These are phyloP conservation scores for Elsinoe fawcettii DNA, from an alignment of 2,329 filamentous ascomycete species.

Conservation along the genomic window DNA sequence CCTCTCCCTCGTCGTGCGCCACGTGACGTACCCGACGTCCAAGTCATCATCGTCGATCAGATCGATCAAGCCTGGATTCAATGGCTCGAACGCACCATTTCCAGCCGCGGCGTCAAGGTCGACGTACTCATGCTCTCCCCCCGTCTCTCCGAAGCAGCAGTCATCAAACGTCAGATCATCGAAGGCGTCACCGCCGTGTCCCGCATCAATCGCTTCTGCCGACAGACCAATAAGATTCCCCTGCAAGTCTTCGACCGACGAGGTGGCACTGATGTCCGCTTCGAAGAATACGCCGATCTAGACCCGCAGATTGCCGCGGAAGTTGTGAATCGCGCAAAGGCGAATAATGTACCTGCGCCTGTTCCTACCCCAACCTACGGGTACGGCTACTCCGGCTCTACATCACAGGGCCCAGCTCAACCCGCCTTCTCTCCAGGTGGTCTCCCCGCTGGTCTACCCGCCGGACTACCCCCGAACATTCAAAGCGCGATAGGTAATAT, in stretches of 20 bases:
- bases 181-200: slow-evolving; percentile 84
- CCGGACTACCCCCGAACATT: slow-evolving; percentile 41
- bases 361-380: slow-evolving; percentile 27
- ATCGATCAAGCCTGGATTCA: slow-evolving; percentile 70
- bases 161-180: slow-evolving; percentile 77
- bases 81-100: slow-evolving; percentile 74
- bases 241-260: slow-evolving; percentile 81
- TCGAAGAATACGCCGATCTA: slow-evolving; percentile 79
- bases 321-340: slow-evolving; percentile 66
- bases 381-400: slow-evolving; percentile 20
- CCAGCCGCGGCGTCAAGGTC: slow-evolving; percentile 60
- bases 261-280: slow-evolving; percentile 63
- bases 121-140: slow-evolving; percentile 75
- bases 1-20: slow-evolving; percentile 67
- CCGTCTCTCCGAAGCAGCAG: slow-evolving; percentile 64
- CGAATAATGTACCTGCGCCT: slow-evolving; percentile 35
- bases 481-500: slow-evolving; percentile 59
- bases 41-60: slow-evolving; percentile 67
- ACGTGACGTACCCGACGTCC: slow-evolving; percentile 76
- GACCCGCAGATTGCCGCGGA: slow-evolving; percentile 72
- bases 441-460: neutral
- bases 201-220: slow-evolving; percentile 58
- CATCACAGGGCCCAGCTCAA: slow-evolving; percentile 13
- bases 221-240: slow-evolving; percentile 64
- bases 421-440: neutral